These are phyloP conservation scores for Parathielavia appendiculata DNA, from an alignment of 495 filamentous ascomycete genomes.

Conservation along the genomic window DNA sequence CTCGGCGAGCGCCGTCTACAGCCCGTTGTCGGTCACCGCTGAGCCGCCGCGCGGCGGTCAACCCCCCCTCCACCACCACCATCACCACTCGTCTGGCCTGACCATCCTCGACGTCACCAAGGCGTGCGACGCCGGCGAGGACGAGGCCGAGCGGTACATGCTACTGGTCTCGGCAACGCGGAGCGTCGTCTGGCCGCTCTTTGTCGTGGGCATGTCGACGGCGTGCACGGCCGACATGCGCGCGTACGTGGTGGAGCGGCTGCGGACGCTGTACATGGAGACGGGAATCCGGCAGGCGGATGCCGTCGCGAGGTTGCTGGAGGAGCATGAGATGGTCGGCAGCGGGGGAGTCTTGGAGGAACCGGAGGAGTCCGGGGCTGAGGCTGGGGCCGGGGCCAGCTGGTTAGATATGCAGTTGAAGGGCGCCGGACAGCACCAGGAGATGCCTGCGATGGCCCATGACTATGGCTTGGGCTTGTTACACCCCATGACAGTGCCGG, in stretches of 20 bases:
- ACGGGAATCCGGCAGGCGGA: slow-evolving; percentile 35
- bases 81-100: slow-evolving; percentile 17
- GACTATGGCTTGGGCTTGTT: slow-evolving; percentile 15
- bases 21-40: not conserved
- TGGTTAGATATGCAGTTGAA: slow-evolving; percentile 8
- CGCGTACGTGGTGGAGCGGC: slow-evolving; percentile 29
- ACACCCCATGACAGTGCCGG: slow-evolving; percentile 1
- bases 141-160: slow-evolving; percentile 33
- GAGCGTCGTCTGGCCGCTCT: slow-evolving; percentile 38
- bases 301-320: slow-evolving; percentile 30
- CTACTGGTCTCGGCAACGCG: slow-evolving; percentile 35
- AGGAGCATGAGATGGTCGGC: slow-evolving; percentile 21
- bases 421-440: slow-evolving; percentile 3
- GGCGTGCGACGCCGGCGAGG: slow-evolving; percentile 20
- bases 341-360: not conserved
- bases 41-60: not conserved
- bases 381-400: not conserved
- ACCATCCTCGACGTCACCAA: slow-evolving; percentile 33
- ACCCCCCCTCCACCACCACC: not conserved
- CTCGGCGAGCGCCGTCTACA: slow-evolving; percentile 21
- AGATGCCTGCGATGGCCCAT: not conserved
- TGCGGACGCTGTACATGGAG: slow-evolving; percentile 33
- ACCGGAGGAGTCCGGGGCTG: not conserved
- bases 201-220: slow-evolving; percentile 36
- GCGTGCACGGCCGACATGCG: slow-evolving; percentile 29